phyloP scores from a whole-genome alignment of 2,329 filamentous ascomycete species.

The Ophiocordyceps australis region DNA sequence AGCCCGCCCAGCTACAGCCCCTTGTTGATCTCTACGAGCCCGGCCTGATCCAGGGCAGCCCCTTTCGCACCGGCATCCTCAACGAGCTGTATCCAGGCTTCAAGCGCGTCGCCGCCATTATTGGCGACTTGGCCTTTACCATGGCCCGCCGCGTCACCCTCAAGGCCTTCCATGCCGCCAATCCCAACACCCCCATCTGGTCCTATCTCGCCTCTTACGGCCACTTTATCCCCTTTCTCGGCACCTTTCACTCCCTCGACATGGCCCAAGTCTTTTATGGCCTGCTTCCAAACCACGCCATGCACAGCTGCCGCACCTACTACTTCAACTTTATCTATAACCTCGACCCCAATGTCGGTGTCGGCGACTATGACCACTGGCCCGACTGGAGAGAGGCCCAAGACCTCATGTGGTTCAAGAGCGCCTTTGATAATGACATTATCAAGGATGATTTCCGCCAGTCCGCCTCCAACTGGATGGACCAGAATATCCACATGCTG shows the following conservation, averaged over 20 bases:
- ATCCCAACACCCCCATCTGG: conserved; percentile 48
- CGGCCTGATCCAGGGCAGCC: conserved; percentile 40
- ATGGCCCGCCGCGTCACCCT: conserved; percentile 51
- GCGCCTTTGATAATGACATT: conserved; percentile 10
- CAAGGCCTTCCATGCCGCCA: conserved; percentile 18
- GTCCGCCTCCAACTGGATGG: conserved; percentile 10
- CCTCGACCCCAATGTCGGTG: conserved; percentile 46
- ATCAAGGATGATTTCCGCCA: conserved; percentile 19
- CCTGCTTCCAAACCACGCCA: conserved; percentile 42
- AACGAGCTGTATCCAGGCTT: conserved; percentile 62
- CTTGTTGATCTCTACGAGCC: conserved; percentile 46
- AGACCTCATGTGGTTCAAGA: conserved; percentile 30
- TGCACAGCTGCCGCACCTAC: conserved; percentile 42
- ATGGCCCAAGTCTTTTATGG: conserved; percentile 52
- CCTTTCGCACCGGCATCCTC: conserved; percentile 49
- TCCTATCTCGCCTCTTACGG: conserved; percentile 60
- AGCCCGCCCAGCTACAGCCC: conserved; percentile 25
- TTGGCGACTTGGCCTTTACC: conserved; percentile 62
- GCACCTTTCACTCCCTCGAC: conserved; percentile 60
- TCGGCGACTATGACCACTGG: conserved; percentile 19
- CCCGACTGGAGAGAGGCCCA: conserved; percentile 22
- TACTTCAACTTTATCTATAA: conserved; percentile 57
- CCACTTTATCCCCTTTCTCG: conserved; percentile 52
- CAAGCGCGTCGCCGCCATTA: conserved; percentile 57
- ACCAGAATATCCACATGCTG: conserved; percentile 7